Base-by-base conservation (phyloP, 768 basidiomycete species). In the Pulveroboletus sp. region DNA sequence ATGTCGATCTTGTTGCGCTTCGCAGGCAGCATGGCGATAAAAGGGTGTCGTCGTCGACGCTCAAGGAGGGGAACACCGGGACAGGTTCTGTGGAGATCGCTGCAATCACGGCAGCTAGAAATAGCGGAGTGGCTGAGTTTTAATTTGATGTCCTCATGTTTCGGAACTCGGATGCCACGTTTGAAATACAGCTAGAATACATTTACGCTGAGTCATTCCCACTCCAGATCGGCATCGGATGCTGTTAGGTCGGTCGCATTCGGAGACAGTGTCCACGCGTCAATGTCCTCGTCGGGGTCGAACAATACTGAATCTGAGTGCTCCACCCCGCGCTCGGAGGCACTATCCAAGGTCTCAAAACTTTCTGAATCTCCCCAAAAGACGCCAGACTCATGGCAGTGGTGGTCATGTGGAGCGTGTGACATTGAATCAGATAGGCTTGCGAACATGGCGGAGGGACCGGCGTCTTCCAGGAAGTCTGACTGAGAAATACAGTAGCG, bases 1-100 rank as follows among this genome's bases (percentile, higher is more conserved):
- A 95, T 79, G 75, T 96, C 94, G 72, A 95, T 77, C 79, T 96
- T 95, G 73, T 94, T 93, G 69, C 86, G 86, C 71, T 78, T 80
- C 52, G 77, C 75, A 43, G 90, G 87, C 47, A 83, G 79, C 87
- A 93, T 91, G 56, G 53, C 50, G 57, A 54, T 57, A 57, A 47
- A 52, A 44, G 41, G 58, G 48, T 32, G 55, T 41, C 27, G 54
- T 49, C 53, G 46, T 52, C 43, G 27, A 32, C 32, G 27, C 21
- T 32, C 8, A 36, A 45, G 38, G 47, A 44, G 51, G 30, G 9
- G 28, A 44, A 33, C 46, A 35, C 21, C 21, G 21, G 21, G 21
- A 21, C 43, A 42, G 32, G 32, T 37, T 49, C 54, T 65, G 43
- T 61, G 36, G 49, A 32, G 47, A 51, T 51, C 47, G 43, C 38